A percentile compares a stretch with the other conserved stretches of the same genome.
Evolutionary conservation across 2,329 filamentous ascomycete genomes (phyloP).

Genomic region (Colletotrichum sp.): DNA sequence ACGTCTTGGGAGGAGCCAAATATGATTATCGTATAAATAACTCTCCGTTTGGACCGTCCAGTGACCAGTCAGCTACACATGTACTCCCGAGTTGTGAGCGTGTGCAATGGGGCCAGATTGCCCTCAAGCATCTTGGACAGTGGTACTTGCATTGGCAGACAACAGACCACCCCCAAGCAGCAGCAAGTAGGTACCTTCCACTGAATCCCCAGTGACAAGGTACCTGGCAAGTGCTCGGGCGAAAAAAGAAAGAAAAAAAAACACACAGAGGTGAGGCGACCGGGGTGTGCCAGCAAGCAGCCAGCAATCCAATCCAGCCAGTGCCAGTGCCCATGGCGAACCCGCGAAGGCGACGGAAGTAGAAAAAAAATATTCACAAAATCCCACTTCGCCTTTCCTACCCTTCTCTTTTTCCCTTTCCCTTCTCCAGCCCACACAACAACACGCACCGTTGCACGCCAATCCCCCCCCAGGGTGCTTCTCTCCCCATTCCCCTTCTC

Average conservation of each 20-base stretch:
- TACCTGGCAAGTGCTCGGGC: not conserved
- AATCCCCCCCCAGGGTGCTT: constrained; percentile 47
- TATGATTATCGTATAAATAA: not conserved
- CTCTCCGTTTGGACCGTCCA: not conserved
- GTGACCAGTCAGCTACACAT: not conserved
- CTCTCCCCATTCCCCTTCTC: constrained; percentile 31
- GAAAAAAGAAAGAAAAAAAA: not conserved
- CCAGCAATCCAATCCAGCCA: not conserved
- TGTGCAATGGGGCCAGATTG: not conserved
- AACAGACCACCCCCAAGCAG: not conserved
- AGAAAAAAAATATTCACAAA: constrained; percentile 22
- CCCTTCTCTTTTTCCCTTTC: constrained; percentile 17
- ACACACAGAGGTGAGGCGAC: not conserved
- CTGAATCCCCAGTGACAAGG: not conserved
- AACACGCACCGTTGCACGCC: constrained; percentile 48
- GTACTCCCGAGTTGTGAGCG: not conserved
- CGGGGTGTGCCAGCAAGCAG: constrained; percentile 1
- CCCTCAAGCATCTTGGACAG: not conserved
- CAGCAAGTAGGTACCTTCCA: not conserved
- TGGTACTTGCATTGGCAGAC: not conserved
- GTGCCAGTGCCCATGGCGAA: constrained; percentile 7
- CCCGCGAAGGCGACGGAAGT: constrained; percentile 7
- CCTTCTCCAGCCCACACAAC: constrained; percentile 24
- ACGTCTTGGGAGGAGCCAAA: not conserved
- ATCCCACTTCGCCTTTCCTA: constrained; percentile 17